Conservation (phyloP, 1,284 basidiomycete genomes). For the Rhizoctonia solani region DNA sequence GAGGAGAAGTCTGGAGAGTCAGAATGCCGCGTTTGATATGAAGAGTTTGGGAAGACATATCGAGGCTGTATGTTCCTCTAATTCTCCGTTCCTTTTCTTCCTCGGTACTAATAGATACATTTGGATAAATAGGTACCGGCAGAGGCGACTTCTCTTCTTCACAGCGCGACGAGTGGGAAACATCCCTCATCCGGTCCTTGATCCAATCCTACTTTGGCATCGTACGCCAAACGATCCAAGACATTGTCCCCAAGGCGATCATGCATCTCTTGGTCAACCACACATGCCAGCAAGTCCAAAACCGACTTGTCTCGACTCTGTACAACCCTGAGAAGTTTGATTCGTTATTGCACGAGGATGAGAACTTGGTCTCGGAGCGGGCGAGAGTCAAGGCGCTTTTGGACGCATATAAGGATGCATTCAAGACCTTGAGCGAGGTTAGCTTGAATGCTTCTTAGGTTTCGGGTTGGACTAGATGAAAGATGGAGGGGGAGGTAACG, state of each 20-base stretch:
- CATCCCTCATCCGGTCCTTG: constrained; percentile 88
- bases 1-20: constrained; percentile 68
- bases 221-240: constrained; percentile 94
- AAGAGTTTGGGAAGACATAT: constrained; percentile 97
- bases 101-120: too few species aligned
- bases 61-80: constrained; percentile 70
- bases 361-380: constrained; percentile 90
- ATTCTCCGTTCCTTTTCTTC: too few species aligned
- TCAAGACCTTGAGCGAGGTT: constrained; percentile 82
- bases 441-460: constrained; percentile 61
- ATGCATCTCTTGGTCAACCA: constrained; percentile 97
- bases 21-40: constrained; percentile 94
- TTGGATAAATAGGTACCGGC: too few species aligned
- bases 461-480: too few species aligned
- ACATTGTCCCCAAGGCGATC: constrained; percentile 94
- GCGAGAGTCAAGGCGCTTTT: constrained; percentile 91
- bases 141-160: constrained; percentile 64
- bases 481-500: too few species aligned
- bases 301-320: constrained; percentile 86
- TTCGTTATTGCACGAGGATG: constrained; percentile 94
- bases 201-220: constrained; percentile 97
- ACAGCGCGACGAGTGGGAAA: constrained; percentile 94
- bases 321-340: constrained; percentile 95
- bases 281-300: constrained; percentile 95
- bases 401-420: constrained; percentile 97